Evolutionary conservation across 139 green algal genomes (phyloP).

Genomic region (Astrephomene gubernaculifera): DNA sequence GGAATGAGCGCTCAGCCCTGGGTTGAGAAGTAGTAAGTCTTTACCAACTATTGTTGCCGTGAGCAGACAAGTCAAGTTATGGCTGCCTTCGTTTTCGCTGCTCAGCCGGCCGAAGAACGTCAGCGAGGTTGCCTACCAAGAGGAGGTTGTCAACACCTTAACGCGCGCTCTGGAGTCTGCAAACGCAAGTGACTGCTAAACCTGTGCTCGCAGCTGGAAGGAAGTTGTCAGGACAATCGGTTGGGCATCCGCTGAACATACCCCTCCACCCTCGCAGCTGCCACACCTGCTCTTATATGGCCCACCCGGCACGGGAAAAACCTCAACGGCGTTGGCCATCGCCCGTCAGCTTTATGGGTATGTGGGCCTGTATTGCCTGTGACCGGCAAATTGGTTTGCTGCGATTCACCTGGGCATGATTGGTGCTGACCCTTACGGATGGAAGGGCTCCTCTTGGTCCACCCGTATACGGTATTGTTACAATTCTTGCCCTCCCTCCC

Average conservation of each 20-base stretch:
- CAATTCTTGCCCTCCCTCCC: background rate
- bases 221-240: background rate
- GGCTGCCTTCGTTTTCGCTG: no score
- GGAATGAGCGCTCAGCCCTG: constrained; percentile 47
- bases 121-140: constrained; percentile 94
- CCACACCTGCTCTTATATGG: constrained; percentile 99
- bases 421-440: no score
- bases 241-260: background rate
- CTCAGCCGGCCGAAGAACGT: constrained; percentile 90
- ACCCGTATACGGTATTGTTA: background rate
- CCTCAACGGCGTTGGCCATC: constrained; percentile 94
- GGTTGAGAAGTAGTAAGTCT: constrained; percentile 66
- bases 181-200: constrained; percentile 69
- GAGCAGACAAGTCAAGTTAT: background rate
- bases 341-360: constrained; percentile 82
- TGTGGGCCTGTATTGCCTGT: background rate
- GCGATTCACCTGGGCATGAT: no score
- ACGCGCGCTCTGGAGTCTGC: constrained; percentile 85
- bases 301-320: constrained; percentile 98
- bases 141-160: constrained; percentile 93
- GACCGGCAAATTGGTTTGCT: no score
- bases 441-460: no score
- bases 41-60: background rate
- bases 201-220: background rate
- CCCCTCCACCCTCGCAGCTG: constrained; percentile 71